These are phyloP conservation scores for Pythium dissimile DNA, from an alignment of 352 stramenopile genomes.

Conservation along the genomic window DNA sequence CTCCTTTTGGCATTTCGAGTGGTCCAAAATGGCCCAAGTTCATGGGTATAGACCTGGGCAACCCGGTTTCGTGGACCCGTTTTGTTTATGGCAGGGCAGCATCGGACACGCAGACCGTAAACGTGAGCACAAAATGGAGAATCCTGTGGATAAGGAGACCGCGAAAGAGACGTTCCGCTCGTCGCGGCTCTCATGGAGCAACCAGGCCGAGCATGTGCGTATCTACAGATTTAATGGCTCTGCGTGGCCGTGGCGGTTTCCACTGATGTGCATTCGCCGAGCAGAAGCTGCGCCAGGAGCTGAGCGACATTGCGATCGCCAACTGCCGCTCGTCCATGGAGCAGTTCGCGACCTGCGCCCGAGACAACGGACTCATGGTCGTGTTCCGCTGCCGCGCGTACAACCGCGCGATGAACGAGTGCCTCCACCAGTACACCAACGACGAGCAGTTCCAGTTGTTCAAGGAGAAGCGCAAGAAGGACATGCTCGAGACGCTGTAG, in stretches of 20 bases:
- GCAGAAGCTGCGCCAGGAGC: constrained; percentile 77
- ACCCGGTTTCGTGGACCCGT: too few relatives aligned
- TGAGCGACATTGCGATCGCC: constrained; percentile 78
- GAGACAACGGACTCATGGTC: constrained; percentile 64
- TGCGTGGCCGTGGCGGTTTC: not conserved
- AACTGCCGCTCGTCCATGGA: constrained; percentile 60
- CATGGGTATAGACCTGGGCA: too few relatives aligned
- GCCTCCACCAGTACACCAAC: constrained; percentile 78
- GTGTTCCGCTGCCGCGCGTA: constrained; percentile 68
- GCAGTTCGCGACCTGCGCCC: constrained; percentile 66
- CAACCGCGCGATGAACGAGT: constrained; percentile 79
- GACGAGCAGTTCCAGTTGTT: constrained; percentile 68
- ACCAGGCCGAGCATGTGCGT: constrained; percentile 77
- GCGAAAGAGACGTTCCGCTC: constrained; percentile 69
- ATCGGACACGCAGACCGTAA: constrained; percentile 5
- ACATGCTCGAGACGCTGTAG: constrained; percentile 33
- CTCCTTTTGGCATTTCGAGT: too few relatives aligned
- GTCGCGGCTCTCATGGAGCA: constrained; percentile 79
- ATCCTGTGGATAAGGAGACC: constrained; percentile 65
- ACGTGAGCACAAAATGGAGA: constrained; percentile 24
- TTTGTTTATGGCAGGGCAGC: not conserved
- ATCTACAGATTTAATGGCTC: not conserved
- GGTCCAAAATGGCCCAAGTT: too few relatives aligned
- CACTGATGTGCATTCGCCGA: not conserved
- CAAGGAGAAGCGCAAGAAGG: constrained; percentile 54